These are phyloP conservation scores for Rhododendron simsii DNA, from an alignment of 148 eudicot species.

Conservation along the genomic window DNA sequence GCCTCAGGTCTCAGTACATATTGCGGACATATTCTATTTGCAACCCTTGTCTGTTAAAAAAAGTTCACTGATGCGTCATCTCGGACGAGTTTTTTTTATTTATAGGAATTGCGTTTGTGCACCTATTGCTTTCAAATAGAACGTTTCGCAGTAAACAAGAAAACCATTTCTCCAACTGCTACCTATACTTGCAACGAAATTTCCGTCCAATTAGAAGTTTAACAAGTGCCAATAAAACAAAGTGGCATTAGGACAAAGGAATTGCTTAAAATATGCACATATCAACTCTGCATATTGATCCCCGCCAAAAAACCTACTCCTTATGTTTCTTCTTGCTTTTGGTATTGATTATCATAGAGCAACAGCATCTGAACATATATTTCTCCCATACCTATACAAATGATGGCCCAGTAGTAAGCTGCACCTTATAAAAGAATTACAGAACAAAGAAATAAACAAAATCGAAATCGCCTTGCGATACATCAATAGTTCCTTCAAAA, in stretches of 20 bases:
- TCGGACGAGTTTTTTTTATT: too few relatives aligned
- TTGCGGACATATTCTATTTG: too few relatives aligned
- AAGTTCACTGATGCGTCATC: too few relatives aligned
- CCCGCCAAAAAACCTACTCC: background rate
- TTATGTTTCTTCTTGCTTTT: background rate
- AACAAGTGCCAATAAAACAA: too few relatives aligned
- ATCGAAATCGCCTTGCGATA: background rate
- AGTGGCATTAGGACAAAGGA: background rate
- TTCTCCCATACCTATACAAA: background rate
- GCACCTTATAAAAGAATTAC: background rate
- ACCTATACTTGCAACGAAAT: too few relatives aligned
- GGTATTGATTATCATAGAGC: background rate
- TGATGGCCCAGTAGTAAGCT: background rate
- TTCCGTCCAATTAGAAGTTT: too few relatives aligned
- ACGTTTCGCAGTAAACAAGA: too few relatives aligned
- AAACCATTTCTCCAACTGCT: too few relatives aligned
- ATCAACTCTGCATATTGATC: background rate
- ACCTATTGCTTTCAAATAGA: too few relatives aligned
- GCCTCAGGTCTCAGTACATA: too few relatives aligned
- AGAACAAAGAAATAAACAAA: background rate
- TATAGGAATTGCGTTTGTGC: too few relatives aligned
- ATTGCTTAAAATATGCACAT: background rate
- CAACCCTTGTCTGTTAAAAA: too few relatives aligned
- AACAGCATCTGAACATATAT: background rate
- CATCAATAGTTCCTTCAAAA: conserved; percentile 5